A percentile compares a stretch with the other conserved stretches of the same genome.
These are phyloP conservation scores for Basipetospora chlamydospora DNA, from an alignment of 2,329 filamentous ascomycete species.

Conservation along the genomic window DNA sequence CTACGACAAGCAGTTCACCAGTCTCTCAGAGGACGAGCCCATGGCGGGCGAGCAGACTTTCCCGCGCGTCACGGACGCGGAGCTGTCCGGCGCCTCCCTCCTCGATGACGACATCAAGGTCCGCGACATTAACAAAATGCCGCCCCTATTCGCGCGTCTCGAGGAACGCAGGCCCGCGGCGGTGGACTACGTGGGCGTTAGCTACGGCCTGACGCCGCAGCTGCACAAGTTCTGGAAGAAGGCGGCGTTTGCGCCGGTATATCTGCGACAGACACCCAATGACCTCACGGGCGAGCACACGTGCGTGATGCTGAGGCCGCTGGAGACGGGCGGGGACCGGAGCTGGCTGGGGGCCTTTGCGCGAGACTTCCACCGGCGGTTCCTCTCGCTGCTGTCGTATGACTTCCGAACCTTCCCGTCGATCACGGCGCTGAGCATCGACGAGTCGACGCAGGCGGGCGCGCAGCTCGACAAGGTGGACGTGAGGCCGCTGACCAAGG, in stretches of 20 bases:
- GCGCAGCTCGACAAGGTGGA: conserved; percentile 45
- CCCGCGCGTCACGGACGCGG: conserved; percentile 66
- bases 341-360: conserved; percentile 86
- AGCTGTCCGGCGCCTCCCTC: conserved; percentile 61
- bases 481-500: conserved; percentile 48
- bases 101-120: conserved; percentile 81
- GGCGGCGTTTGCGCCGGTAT: conserved; percentile 72
- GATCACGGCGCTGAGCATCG: conserved; percentile 68
- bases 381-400: conserved; percentile 78
- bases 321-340: conserved; percentile 52
- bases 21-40: conserved; percentile 57
- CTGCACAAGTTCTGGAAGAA: conserved; percentile 98
- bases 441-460: conserved; percentile 67
- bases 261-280: conserved; percentile 87
- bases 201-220: conserved; percentile 74
- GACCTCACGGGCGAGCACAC: conserved; percentile 96
- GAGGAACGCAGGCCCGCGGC: conserved; percentile 64
- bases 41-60: conserved; percentile 46
- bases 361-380: conserved; percentile 88
- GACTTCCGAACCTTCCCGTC: conserved; percentile 77
- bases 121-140: conserved; percentile 80
- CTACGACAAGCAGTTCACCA: conserved; percentile 86
- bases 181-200: conserved; percentile 90
- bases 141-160: conserved; percentile 80
- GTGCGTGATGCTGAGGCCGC: conserved; percentile 85